These are phyloP conservation scores for Tilletia setariae DNA, from an alignment of 1,284 basidiomycete species.

Conservation along the genomic window DNA sequence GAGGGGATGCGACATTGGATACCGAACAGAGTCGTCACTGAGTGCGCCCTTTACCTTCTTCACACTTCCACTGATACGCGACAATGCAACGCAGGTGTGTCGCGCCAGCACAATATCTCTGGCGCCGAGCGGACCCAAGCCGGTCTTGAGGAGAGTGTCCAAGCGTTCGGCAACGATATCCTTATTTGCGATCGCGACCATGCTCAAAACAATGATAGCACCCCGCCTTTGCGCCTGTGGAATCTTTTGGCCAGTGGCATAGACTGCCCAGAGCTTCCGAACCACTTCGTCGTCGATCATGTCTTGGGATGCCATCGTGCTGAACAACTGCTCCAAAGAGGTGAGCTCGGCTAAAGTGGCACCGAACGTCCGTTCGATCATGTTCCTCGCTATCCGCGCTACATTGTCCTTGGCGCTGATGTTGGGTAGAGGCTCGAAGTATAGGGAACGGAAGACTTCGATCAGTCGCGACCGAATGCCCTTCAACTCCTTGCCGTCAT, in stretches of 20 bases:
- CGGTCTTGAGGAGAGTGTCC: conserved; percentile 79
- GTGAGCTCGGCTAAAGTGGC: conserved; percentile 93
- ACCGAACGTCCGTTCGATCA: conserved; percentile 63
- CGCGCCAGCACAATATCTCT: conserved; percentile 79
- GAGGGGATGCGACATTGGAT: conserved; percentile 82
- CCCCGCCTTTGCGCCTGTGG: conserved; percentile 81
- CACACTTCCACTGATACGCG: conserved; percentile 84
- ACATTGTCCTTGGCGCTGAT: conserved; percentile 79
- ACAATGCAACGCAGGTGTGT: conserved; percentile 89
- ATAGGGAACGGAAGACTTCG: conserved; percentile 82
- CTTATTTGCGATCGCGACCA: conserved; percentile 83
- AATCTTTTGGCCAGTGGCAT: conserved; percentile 57
- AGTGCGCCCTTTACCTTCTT: conserved; percentile 90
- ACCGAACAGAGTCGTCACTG: conserved; percentile 76
- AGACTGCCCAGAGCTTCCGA: conserved; percentile 89
- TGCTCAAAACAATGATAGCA: conserved; percentile 89
- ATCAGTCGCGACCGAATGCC: conserved; percentile 81
- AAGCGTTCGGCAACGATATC: conserved; percentile 82
- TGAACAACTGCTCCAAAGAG: conserved; percentile 91
- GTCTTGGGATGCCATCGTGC: conserved; percentile 80
- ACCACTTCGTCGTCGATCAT: conserved; percentile 81
- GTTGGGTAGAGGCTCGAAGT: conserved; percentile 65
- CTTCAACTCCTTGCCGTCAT: conserved; percentile 65
- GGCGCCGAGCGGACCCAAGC: conserved; percentile 74
- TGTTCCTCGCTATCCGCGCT: conserved; percentile 93